phyloP scores from a whole-genome alignment of 2,329 filamentous ascomycete species.

The Neofusicoccum ribis region DNA sequence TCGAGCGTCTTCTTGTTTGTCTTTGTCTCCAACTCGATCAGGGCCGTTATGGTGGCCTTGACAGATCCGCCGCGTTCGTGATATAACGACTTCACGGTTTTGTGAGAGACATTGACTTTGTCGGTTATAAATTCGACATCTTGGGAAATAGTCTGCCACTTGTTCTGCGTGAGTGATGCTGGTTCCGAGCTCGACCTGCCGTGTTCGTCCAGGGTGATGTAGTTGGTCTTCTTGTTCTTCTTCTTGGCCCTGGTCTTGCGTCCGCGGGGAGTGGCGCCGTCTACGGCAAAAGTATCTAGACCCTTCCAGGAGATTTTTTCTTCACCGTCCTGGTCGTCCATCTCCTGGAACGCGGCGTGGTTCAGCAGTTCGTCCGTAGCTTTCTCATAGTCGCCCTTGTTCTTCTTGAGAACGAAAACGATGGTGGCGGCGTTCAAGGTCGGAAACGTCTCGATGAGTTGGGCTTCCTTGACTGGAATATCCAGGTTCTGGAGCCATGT shows the following conservation, averaged over 20 bases:
- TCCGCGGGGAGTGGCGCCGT: slow-evolving; percentile 47
- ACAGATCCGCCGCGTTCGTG: slow-evolving; percentile 59
- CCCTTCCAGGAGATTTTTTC: slow-evolving; percentile 60
- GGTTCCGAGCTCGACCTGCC: slow-evolving; percentile 24
- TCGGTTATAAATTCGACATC: slow-evolving; percentile 63
- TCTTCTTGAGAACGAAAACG: slow-evolving; percentile 65
- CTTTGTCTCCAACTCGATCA: slow-evolving; percentile 51
- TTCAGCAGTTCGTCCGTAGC: slow-evolving; percentile 82
- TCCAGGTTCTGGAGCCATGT: slow-evolving; percentile 37
- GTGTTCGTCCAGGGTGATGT: slow-evolving; percentile 32
- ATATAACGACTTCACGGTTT: slow-evolving; percentile 58
- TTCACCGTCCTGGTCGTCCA: slow-evolving; percentile 50
- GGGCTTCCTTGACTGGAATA: slow-evolving; percentile 57
- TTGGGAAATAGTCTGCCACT: slow-evolving; percentile 58
- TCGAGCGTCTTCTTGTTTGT: slow-evolving; percentile 21
- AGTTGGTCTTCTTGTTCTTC: slow-evolving; percentile 37
- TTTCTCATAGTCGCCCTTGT: slow-evolving; percentile 63
- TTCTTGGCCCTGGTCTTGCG: slow-evolving; percentile 49
- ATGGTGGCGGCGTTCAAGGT: slow-evolving; percentile 67
- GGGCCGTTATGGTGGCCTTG: slow-evolving; percentile 54
- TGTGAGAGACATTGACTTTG: slow-evolving; percentile 49
- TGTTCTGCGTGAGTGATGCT: slow-evolving; percentile 43
- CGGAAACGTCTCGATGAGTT: slow-evolving; percentile 71
- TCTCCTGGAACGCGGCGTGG: slow-evolving; percentile 72
- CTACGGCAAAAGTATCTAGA: slow-evolving; percentile 76